phyloP scores from a whole-genome alignment of 2,329 filamentous ascomycete genomes.

The Macrophomina phaseolina region DNA sequence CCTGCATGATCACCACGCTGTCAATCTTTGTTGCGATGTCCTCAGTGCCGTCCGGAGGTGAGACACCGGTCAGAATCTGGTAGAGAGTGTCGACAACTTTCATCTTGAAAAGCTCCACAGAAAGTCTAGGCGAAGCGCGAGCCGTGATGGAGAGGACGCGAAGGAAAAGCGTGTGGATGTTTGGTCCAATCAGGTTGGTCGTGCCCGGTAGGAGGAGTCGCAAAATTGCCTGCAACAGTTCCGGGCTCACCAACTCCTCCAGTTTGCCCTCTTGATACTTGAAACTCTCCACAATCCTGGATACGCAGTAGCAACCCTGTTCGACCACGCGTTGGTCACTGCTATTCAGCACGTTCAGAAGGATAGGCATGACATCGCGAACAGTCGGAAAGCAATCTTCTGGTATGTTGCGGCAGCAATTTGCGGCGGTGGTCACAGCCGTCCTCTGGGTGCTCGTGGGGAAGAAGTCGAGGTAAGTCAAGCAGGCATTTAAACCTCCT shows the following conservation, averaged over 20 bases:
- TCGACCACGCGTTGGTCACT: constrained; percentile 97
- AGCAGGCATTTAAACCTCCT: constrained; percentile 91
- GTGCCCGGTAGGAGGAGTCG: constrained; percentile 90
- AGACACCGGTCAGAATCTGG: constrained; percentile 95
- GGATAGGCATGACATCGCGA: constrained; percentile 92
- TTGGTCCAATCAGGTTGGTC: constrained; percentile 91
- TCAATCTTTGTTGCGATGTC: constrained; percentile 87
- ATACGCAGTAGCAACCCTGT: constrained; percentile 93
- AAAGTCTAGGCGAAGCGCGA: constrained; percentile 83
- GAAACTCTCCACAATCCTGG: constrained; percentile 96
- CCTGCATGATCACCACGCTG: constrained; percentile 98
- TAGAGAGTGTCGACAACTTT: constrained; percentile 97
- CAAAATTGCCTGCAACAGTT: constrained; percentile 82
- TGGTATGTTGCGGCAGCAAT: constrained; percentile 96
- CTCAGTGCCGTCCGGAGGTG: constrained; percentile 78
- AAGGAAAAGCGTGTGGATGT: constrained; percentile 95
- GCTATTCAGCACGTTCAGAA: constrained; percentile 87
- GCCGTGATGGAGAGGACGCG: constrained; percentile 90
- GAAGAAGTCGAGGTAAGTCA: constrained; percentile 97
- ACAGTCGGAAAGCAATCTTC: constrained; percentile 92
- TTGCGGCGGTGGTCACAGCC: constrained; percentile 95
- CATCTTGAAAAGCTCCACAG: constrained; percentile 91
- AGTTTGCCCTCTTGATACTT: constrained; percentile 85
- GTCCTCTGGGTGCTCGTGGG: constrained; percentile 95
- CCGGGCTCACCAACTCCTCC: constrained; percentile 89